Percentiles rank a stretch among this genome's conserved stretches.
Conservation (phyloP, 805 yeast genomes). For the Saccharomycopsis fodiens region DNA sequence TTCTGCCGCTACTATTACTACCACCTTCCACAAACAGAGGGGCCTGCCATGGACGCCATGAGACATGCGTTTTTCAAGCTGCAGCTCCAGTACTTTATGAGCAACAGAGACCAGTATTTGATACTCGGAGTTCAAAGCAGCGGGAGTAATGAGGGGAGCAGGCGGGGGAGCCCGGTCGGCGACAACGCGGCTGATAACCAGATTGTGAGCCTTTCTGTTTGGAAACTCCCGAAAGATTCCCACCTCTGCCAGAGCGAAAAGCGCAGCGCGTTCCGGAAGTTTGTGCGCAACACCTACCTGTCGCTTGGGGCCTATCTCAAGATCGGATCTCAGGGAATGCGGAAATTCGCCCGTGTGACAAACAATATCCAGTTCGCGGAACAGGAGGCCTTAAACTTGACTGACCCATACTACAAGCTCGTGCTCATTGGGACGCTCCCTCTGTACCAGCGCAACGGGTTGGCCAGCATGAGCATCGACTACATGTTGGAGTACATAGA, state of each 20-base stretch:
- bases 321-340: constrained; percentile 4
- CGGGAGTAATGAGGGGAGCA: no score
- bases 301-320: neutral
- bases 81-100: constrained; percentile 2
- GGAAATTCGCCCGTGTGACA: constrained; percentile 1
- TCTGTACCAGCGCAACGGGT: constrained; percentile 10
- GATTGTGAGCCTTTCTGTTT: constrained; percentile 2
- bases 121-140: constrained; percentile 3
- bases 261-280: neutral
- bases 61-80: constrained; percentile 2
- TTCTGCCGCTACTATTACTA: constrained; percentile 5
- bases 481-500: constrained; percentile 3
- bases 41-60: neutral
- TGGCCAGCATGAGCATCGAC: constrained; percentile 2
- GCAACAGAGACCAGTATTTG: constrained; percentile 5
- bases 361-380: constrained; percentile 5
- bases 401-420: constrained; percentile 3
- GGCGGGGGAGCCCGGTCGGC: no score
- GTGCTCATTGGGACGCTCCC: constrained; percentile 13
- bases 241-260: neutral
- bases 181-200: neutral
- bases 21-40: neutral
- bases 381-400: constrained; percentile 1
- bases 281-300: neutral
- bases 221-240: constrained; percentile 10